Evolutionary conservation across 2,329 filamentous ascomycete genomes (phyloP).

Genomic region (Cephalotrichum gorgonifer): DNA sequence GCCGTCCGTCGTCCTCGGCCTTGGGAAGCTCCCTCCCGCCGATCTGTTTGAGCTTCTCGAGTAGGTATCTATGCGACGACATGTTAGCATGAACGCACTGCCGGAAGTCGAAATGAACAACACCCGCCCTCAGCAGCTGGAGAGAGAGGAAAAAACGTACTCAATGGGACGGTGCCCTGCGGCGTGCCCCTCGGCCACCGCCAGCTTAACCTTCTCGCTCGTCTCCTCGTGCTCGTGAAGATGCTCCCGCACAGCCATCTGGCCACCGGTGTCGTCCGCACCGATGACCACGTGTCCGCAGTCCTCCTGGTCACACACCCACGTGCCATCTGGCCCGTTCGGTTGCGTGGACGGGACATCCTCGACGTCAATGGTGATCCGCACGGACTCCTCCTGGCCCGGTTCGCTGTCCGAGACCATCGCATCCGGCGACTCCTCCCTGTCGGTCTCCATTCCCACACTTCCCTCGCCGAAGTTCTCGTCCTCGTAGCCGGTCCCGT

Average conservation of each 20-base stretch:
- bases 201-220: conserved; percentile 37
- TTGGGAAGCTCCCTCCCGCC: conserved; percentile 25
- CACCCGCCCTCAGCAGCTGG: neutral
- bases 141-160: conserved; percentile 33
- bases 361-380: conserved; percentile 7
- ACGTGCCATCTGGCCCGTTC: conserved; percentile 50
- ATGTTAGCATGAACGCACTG: conserved; percentile 17
- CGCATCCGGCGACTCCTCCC: conserved; percentile 25
- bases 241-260: conserved; percentile 48
- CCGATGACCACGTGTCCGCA: conserved; percentile 55
- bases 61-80: conserved; percentile 33
- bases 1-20: conserved; percentile 22
- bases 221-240: conserved; percentile 49
- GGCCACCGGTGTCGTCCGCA: conserved; percentile 44
- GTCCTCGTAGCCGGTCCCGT: conserved; percentile 16
- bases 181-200: conserved; percentile 43
- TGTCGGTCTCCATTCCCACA: neutral
- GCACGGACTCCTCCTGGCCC: conserved; percentile 7
- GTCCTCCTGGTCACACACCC: conserved; percentile 55
- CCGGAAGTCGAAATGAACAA: conserved; percentile 3
- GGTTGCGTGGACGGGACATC: conserved; percentile 34
- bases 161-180: conserved; percentile 42
- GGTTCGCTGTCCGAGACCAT: conserved; percentile 25
- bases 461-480: conserved; percentile 6
- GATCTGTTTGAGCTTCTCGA: conserved; percentile 41